Percentiles rank a stretch among this genome's conserved stretches.
These are phyloP conservation scores for Casaregolazyma lundiana DNA, from an alignment of 1,139 yeast species.

Conservation along the genomic window DNA sequence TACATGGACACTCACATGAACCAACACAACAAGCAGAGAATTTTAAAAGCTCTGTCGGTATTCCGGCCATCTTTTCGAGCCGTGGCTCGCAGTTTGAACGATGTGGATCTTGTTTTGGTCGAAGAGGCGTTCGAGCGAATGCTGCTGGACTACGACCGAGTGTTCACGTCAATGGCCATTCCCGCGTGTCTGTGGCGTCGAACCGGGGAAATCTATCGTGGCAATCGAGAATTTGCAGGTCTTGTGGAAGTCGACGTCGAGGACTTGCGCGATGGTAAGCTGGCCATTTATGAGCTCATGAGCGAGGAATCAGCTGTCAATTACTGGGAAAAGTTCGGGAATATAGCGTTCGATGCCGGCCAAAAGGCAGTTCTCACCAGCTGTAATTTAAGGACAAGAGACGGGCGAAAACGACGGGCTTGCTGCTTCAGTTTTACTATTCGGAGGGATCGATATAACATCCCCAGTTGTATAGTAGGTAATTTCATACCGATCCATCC, in stretches of 20 bases:
- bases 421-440: constrained; percentile 96
- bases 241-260: constrained; percentile 90
- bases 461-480: constrained; percentile 95
- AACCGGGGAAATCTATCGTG: constrained; percentile 93
- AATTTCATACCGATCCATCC: constrained; percentile 81
- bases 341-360: constrained; percentile 92
- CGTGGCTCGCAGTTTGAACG: constrained; percentile 84
- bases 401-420: constrained; percentile 73
- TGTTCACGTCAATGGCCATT: constrained; percentile 94
- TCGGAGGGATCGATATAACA: constrained; percentile 85
- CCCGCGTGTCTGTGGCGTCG: constrained; percentile 98
- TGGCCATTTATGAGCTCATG: constrained; percentile 92
- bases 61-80: constrained; percentile 94
- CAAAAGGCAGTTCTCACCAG: constrained; percentile 94
- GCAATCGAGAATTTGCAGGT: constrained; percentile 94
- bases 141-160: constrained; percentile 90
- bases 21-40: constrained; percentile 76
- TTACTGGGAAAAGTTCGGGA: constrained; percentile 97
- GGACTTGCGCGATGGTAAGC: constrained; percentile 84
- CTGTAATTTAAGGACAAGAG: constrained; percentile 79
- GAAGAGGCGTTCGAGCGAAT: constrained; percentile 94
- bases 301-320: constrained; percentile 97
- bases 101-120: constrained; percentile 85
- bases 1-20: constrained; percentile 96
- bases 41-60: constrained; percentile 76